A percentile compares a stretch with the other conserved stretches of the same genome.
These are phyloP conservation scores for Solanum clarkiae DNA, from an alignment of 257 asterid species.

Conservation along the genomic window DNA sequence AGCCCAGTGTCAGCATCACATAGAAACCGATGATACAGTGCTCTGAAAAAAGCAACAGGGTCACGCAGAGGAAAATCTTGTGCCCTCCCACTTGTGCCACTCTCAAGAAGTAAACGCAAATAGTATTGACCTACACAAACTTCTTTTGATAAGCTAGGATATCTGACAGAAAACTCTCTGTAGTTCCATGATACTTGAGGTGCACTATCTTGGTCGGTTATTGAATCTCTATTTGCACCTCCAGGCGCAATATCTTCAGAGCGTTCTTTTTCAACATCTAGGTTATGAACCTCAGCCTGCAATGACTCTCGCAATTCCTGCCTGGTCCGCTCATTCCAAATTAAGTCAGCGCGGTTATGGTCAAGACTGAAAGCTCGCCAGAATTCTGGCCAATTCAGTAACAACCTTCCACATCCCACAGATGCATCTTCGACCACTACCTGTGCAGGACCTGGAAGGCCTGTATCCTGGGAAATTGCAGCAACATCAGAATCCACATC, in stretches of 20 bases:
- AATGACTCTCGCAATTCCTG: conserved; percentile 90
- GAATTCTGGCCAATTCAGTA: conserved; percentile 92
- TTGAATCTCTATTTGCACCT: conserved; percentile 40
- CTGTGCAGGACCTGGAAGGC: conserved; percentile 92
- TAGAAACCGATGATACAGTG: conserved; percentile 89
- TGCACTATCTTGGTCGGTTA: conserved; percentile 42
- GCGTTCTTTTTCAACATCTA: conserved; percentile 93
- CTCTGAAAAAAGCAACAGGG: conserved; percentile 93
- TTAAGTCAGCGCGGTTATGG: conserved; percentile 96
- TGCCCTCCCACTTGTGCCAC: conserved; percentile 71
- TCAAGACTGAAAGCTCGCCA: conserved; percentile 96
- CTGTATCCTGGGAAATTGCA: conserved; percentile 33
- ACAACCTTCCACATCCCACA: conserved; percentile 95
- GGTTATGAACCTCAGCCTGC: conserved; percentile 93
- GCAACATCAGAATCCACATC: conserved; percentile 35
- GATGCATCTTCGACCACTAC: conserved; percentile 74
- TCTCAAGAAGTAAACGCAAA: conserved; percentile 89
- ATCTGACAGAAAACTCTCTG: conserved; percentile 80
- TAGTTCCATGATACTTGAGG: conserved; percentile 98
- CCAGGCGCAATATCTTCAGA: conserved; percentile 95
- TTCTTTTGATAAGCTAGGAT: conserved; percentile 94
- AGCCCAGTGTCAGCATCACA: conserved; percentile 98
- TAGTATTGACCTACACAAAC: conserved; percentile 99
- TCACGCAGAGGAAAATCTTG: conserved; percentile 95
- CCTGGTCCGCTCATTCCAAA: conserved; percentile 97